These are phyloP conservation scores for Euphorbia pulcherrima DNA, from an alignment of 345 rosid species.

Conservation along the genomic window DNA sequence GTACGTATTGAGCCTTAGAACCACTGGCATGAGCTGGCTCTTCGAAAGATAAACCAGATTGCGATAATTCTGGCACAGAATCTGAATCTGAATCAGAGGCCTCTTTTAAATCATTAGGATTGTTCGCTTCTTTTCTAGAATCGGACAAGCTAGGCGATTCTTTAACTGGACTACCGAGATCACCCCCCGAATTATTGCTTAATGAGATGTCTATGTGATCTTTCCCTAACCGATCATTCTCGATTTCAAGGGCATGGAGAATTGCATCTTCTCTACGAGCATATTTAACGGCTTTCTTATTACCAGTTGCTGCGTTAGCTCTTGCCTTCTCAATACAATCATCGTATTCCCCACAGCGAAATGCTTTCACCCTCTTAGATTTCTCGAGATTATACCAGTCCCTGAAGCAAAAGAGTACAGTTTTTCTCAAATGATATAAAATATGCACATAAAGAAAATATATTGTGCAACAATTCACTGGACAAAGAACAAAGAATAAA, in stretches of 20 bases:
- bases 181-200: conserved; percentile 32
- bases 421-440: conserved; percentile 10
- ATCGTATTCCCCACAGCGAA: conserved; percentile 94
- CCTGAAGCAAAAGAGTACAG: conserved; percentile 38
- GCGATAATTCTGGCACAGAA: conserved; percentile 62
- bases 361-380: conserved; percentile 89
- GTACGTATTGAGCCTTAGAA: conserved; percentile 46
- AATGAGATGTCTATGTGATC: conserved; percentile 40
- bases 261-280: conserved; percentile 96
- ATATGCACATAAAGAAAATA: not conserved
- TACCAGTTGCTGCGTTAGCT: conserved; percentile 63
- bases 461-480: not conserved
- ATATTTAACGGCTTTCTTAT: conserved; percentile 69
- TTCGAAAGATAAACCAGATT: conserved; percentile 63
- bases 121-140: conserved; percentile 48
- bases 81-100: conserved; percentile 9
- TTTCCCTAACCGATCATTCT: conserved; percentile 61
- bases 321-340: conserved; percentile 79
- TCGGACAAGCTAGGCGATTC: conserved; percentile 49
- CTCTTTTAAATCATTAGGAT: conserved; percentile 30
- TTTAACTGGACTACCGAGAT: conserved; percentile 35
- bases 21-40: conserved; percentile 45
- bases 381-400: conserved; percentile 97
- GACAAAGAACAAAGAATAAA: not conserved
- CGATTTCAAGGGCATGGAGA: conserved; percentile 86